Evolutionary conservation across 495 filamentous ascomycete species (phyloP), one percentile per base, ranked within the genome.

Genomic region (Rostrohypoxylon terebratum): DNA sequence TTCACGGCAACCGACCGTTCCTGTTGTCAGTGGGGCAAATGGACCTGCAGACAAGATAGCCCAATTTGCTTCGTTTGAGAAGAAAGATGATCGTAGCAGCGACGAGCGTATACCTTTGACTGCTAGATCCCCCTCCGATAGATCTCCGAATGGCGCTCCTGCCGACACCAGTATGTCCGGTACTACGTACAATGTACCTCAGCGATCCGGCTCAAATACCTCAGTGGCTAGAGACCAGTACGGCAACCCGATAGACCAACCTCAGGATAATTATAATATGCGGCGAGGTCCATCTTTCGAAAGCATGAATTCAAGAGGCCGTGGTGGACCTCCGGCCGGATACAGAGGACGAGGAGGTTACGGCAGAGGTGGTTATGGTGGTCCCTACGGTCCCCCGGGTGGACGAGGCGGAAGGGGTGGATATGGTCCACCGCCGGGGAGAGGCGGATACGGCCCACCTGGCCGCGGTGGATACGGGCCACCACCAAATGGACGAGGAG

Each of bases 41-140:
- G 77, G 81, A 4, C 80, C 81, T 44, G 73, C 78, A 36, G 89
- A 94, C 64, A 89, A 89, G 31, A 77, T 89, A 10, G 87, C 93
- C 1, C 85, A 88, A 33, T 97, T 96, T 80, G 90, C 94, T 8
- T 87, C 93, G 0, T 98, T 91, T 75, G 93, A 95, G 61, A 90
- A 90, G 63, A 84, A 82, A 58, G 83, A 86, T 34, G 86, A 87
- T 10, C 85, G 81, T 38, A 82, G 81, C 44, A 90, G 88, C 65
- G 96, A 98, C 54, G 96, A 98, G 77, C 86, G 89, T 33, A 89
- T 91, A n/a, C 94, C 94, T 0, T 80, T 98, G 25, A 97, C 95
- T 36, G 83, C 88, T 0, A 81, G 85, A 63, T 90, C 88, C 58
- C 81, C 83, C 7, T 81, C 85, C n/a, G 80, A 84, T n/a, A 79